phyloP scores from a whole-genome alignment of 257 asterid species.

The Cynanchum wilfordii region DNA sequence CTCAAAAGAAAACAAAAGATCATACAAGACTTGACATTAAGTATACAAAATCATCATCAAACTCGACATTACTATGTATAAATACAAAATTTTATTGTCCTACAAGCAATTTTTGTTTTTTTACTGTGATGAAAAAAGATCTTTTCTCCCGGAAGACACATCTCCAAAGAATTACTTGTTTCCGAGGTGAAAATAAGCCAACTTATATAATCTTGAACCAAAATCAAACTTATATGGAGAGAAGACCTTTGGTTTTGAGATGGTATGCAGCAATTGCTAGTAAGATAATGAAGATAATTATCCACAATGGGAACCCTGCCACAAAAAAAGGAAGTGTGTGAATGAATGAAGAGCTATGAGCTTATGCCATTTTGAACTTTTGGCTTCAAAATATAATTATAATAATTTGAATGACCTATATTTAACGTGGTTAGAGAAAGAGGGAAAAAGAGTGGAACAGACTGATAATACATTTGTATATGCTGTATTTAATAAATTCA shows the following conservation, averaged over 20 bases:
- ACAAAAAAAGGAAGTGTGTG: background rate
- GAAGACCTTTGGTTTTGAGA: slow-evolving; percentile 27
- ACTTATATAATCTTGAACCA: slow-evolving; percentile 5
- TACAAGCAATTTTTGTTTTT: background rate
- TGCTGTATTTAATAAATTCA: background rate
- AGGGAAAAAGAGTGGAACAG: background rate
- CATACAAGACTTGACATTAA: too few species aligned
- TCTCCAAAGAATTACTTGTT: background rate
- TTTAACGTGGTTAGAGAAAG: too few species aligned
- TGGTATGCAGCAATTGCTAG: slow-evolving; percentile 54
- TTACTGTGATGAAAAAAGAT: background rate
- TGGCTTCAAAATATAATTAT: background rate
- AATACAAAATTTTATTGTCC: background rate
- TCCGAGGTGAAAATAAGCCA: background rate
- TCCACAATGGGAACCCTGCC: slow-evolving; percentile 66
- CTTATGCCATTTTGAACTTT: background rate
- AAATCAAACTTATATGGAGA: slow-evolving; percentile 27
- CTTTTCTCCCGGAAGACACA: background rate
- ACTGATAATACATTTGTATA: background rate
- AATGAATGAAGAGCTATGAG: background rate
- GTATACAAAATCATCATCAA: background rate
- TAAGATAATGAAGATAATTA: slow-evolving; percentile 43
- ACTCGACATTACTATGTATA: background rate
- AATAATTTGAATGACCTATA: background rate
- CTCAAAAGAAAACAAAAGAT: too few species aligned